Evolutionary conservation across 1,284 basidiomycete genomes (phyloP).

Genomic region (Marasmius tenuissimus): DNA sequence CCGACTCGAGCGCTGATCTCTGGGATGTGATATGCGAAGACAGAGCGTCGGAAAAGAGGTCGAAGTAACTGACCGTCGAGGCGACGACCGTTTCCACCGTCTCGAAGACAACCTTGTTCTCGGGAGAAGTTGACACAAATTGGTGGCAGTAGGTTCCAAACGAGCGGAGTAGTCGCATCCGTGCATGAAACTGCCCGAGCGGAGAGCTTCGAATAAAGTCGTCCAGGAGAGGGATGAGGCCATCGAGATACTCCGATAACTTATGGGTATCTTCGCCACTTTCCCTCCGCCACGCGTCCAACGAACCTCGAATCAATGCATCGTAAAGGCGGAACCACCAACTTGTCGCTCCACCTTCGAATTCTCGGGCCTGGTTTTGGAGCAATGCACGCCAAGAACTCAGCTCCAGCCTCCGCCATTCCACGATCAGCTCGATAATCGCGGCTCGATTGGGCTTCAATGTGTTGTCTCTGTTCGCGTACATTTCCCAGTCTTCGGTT

Average conservation of each 20-base stretch:
- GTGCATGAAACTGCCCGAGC: slow-evolving; percentile 78
- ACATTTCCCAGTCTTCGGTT: slow-evolving; percentile 97
- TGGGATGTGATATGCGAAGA: slow-evolving; percentile 55
- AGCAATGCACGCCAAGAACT: slow-evolving; percentile 86
- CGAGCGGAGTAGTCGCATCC: slow-evolving; percentile 71
- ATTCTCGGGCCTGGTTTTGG: slow-evolving; percentile 66
- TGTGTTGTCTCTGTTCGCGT: slow-evolving; percentile 85
- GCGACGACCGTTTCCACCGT: slow-evolving; percentile 65
- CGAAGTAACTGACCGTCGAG: slow-evolving; percentile 69
- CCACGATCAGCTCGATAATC: slow-evolving; percentile 77
- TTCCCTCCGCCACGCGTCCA: slow-evolving; percentile 46
- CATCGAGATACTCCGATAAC: slow-evolving; percentile 59
- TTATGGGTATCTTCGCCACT: slow-evolving; percentile 28
- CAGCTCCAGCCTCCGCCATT: slow-evolving; percentile 91
- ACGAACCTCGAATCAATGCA: slow-evolving; percentile 65
- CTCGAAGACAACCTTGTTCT: slow-evolving; percentile 33
- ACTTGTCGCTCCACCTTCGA: slow-evolving; percentile 63
- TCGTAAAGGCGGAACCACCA: slow-evolving; percentile 97
- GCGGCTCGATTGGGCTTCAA: slow-evolving; percentile 69
- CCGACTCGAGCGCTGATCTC: slow-evolving; percentile 72
- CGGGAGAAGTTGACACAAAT: slow-evolving; percentile 26
- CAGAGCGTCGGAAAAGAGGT: slow-evolving; percentile 59
- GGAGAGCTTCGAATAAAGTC: slow-evolving; percentile 80
- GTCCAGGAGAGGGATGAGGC: slow-evolving; percentile 79
- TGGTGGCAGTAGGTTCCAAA: slow-evolving; percentile 58